Evolutionary conservation across 208 protist genomes (phyloP), one percentile per base, ranked within the genome.

Genomic region (Crithidia sp.): DNA sequence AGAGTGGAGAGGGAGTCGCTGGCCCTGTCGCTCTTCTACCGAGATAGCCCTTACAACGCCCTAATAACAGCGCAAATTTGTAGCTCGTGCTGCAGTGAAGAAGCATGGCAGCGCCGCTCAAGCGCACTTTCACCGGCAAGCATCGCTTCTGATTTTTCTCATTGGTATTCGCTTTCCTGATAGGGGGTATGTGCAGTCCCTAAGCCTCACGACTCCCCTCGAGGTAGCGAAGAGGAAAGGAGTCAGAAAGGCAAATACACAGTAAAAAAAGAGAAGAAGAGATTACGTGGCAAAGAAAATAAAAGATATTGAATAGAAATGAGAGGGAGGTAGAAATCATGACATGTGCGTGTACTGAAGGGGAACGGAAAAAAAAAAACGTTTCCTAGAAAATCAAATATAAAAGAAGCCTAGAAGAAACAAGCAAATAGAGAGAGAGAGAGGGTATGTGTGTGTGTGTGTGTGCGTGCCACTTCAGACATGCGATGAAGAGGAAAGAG

Each of bases 381-480:
- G 44, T 7, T 64, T 13, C 56, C 56, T 64, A 63, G 28, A 63
- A 67, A 28, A 36, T 58, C 66, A 73, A 67, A 66, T 13, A 79
- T 37, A 74, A 58, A 67, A 28, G 55, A 14, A 49, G 56, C 50
- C 28, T 4, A 49, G 72, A 72, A 57, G 19, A 59, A 45, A 80
- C 5, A 45, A 28, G 75, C 28, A 57, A 50, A 37, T 52, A 64
- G 14, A 10, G 43, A 16, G 59, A 64, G 37, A 4, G 19, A 8
- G 55, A 28, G 28, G 1, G 28, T 0, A 1, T 28, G 28, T 28
- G 28, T 28, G 28, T 28, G 28, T 28, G 28, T 28, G 28, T 28
- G 28, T 28, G 28, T 28, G 28, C 28, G 28, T 28, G 28, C 28
- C 28, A 28, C 28, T 28, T 28, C 28, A 28, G 28, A 28, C 28